Evolutionary conservation across 1,284 basidiomycete species (phyloP).

Genomic region (Apiotrichum siamense): DNA sequence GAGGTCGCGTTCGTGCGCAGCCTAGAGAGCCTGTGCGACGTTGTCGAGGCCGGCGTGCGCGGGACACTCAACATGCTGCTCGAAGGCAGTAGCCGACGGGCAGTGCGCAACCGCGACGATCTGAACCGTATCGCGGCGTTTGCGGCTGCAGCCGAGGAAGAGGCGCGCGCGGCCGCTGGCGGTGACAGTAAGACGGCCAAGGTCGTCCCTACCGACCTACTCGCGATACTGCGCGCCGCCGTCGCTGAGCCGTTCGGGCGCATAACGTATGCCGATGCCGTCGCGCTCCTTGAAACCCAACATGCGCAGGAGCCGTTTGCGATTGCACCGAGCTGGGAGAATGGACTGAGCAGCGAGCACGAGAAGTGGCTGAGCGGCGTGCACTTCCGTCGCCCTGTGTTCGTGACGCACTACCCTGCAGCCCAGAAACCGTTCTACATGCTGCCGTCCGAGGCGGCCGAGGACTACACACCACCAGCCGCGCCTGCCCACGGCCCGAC

Average conservation of each 20-base stretch:
- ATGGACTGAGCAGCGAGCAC: slow-evolving; percentile 75
- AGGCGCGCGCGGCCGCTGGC: not conserved
- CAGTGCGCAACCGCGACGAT: slow-evolving; percentile 25
- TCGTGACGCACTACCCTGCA: slow-evolving; percentile 84
- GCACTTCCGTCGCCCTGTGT: slow-evolving; percentile 63
- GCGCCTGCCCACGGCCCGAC: slow-evolving; percentile 47
- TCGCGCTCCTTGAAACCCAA: slow-evolving; percentile 55
- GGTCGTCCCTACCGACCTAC: not conserved
- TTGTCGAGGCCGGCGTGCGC: slow-evolving; percentile 59
- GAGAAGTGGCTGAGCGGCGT: slow-evolving; percentile 77
- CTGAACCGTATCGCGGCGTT: slow-evolving; percentile 8
- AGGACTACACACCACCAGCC: not conserved
- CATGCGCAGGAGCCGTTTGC: slow-evolving; percentile 50
- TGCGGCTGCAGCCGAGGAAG: not conserved
- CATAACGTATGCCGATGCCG: slow-evolving; percentile 73
- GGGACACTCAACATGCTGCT: slow-evolving; percentile 22
- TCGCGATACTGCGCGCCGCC: slow-evolving; percentile 21
- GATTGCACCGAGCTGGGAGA: slow-evolving; percentile 63
- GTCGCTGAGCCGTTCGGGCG: slow-evolving; percentile 47
- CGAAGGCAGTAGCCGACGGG: slow-evolving; percentile 11
- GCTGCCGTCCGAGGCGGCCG: slow-evolving; percentile 48
- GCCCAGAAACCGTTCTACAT: slow-evolving; percentile 93
- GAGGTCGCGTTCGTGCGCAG: slow-evolving; percentile 65
- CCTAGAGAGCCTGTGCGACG: slow-evolving; percentile 57
- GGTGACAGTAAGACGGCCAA: not conserved